Evolutionary conservation across 495 filamentous ascomycete genomes (phyloP).

Genomic region (Sporormia fimetaria): DNA sequence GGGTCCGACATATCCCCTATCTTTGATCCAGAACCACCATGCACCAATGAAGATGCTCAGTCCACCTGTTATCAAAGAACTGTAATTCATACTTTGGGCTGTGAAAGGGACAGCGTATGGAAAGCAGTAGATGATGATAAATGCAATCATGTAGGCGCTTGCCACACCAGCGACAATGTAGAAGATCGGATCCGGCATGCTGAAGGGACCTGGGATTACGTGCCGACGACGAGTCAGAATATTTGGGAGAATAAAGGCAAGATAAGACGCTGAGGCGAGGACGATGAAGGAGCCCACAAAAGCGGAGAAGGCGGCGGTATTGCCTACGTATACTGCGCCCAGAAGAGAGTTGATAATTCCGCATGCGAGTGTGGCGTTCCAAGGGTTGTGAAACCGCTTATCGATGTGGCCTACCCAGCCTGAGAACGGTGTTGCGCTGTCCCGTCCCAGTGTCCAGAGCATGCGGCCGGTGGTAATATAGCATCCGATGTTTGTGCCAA

Average conservation of each 20-base stretch:
- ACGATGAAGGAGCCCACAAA: constrained; percentile 67
- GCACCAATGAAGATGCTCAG: constrained; percentile 23
- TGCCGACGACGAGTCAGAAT: constrained; percentile 51
- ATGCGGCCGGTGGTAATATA: constrained; percentile 70
- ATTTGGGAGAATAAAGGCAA: constrained; percentile 65
- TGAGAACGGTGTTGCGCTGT: constrained; percentile 50
- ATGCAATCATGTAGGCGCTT: constrained; percentile 54
- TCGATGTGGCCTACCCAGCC: constrained; percentile 39
- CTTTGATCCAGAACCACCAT: constrained; percentile 24
- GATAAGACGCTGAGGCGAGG: constrained; percentile 60
- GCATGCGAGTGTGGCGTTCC: constrained; percentile 56
- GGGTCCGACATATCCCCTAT: constrained; percentile 27
- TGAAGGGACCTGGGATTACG: constrained; percentile 58
- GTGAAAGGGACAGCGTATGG: constrained; percentile 33
- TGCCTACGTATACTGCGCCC: constrained; percentile 64
- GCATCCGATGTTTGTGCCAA: constrained; percentile 53
- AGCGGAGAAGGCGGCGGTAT: constrained; percentile 61
- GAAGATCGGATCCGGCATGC: constrained; percentile 49
- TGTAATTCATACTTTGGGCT: constrained; percentile 31
- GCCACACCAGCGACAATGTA: constrained; percentile 48
- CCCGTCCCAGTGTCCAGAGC: constrained; percentile 74
- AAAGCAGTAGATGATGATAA: constrained; percentile 66
- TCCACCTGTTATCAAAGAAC: constrained; percentile 24
- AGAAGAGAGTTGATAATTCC: constrained; percentile 51
- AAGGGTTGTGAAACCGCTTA: constrained; percentile 48